Conservation (phyloP, 176 grass and related monocot genomes). For the Pharus latifolius region DNA sequence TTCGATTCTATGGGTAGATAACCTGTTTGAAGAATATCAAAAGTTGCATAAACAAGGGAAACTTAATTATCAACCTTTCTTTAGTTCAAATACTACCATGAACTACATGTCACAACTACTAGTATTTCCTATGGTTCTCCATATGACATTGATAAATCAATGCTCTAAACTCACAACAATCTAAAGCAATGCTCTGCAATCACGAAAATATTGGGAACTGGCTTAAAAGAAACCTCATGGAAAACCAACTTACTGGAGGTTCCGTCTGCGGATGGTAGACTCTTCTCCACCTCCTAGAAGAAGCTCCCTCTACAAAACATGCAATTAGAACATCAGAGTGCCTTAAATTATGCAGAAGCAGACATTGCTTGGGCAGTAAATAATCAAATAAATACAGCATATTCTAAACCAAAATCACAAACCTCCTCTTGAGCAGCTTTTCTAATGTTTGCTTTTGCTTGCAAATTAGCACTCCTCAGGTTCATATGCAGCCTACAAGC, state of each 20-base stretch:
- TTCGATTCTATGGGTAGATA: no score
- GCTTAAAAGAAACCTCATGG: constrained; percentile 4
- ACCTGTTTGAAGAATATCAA: no score
- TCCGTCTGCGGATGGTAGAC: constrained; percentile 50
- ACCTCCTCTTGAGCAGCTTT: constrained; percentile 77
- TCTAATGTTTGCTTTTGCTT: constrained; percentile 75
- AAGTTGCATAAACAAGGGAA: no score
- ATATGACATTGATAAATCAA: no score
- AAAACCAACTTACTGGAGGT: constrained; percentile 55
- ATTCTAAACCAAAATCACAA: neutral
- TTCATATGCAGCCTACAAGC: constrained; percentile 39
- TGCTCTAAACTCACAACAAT: no score
- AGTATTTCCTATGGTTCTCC: no score
- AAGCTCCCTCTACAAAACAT: constrained; percentile 59
- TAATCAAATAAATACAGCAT: neutral
- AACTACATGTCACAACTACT: no score
- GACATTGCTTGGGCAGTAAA: neutral
- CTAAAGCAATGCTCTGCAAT: no score
- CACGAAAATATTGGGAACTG: no score
- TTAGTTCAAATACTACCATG: no score
- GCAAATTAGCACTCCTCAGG: constrained; percentile 73
- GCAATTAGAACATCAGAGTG: constrained; percentile 17
- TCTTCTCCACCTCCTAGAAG: constrained; percentile 63
- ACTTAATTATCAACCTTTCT: no score
- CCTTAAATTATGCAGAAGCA: neutral